Conservation (phyloP, 257 asterid species). For the Solanum pennellii region DNA sequence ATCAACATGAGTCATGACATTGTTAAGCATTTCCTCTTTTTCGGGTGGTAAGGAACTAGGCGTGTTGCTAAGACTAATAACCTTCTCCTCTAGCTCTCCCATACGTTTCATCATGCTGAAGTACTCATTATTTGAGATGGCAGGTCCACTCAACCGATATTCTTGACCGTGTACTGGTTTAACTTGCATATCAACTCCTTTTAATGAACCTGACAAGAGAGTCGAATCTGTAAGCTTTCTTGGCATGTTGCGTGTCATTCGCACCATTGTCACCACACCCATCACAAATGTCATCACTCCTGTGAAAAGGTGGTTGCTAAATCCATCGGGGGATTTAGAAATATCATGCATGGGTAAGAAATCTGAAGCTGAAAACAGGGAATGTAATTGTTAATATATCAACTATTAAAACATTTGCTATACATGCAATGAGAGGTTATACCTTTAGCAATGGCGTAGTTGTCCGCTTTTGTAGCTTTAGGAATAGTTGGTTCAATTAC, state of each 20-base stretch:
- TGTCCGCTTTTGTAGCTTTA: conserved; percentile 18
- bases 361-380: conserved; percentile 9
- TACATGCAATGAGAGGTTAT: background rate
- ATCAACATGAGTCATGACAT: conserved; percentile 56
- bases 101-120: conserved; percentile 79
- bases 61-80: conserved; percentile 33
- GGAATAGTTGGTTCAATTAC: conserved; percentile 34
- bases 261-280: conserved; percentile 79
- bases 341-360: conserved; percentile 15
- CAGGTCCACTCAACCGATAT: conserved; percentile 20
- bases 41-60: conserved; percentile 60
- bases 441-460: conserved; percentile 44
- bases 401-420: background rate
- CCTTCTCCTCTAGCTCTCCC: conserved; percentile 83
- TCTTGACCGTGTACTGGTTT: conserved; percentile 24
- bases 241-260: conserved; percentile 91
- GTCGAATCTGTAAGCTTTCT: conserved; percentile 63
- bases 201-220: conserved; percentile 49
- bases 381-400: background rate
- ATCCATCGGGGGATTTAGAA: conserved; percentile 26
- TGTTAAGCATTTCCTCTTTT: conserved; percentile 68
- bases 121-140: conserved; percentile 56
- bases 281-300: conserved; percentile 81
- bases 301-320: conserved; percentile 55
- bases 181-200: conserved; percentile 28